phyloP scores from a whole-genome alignment of 2,329 filamentous ascomycete species.

The Cryphonectria japonica region DNA sequence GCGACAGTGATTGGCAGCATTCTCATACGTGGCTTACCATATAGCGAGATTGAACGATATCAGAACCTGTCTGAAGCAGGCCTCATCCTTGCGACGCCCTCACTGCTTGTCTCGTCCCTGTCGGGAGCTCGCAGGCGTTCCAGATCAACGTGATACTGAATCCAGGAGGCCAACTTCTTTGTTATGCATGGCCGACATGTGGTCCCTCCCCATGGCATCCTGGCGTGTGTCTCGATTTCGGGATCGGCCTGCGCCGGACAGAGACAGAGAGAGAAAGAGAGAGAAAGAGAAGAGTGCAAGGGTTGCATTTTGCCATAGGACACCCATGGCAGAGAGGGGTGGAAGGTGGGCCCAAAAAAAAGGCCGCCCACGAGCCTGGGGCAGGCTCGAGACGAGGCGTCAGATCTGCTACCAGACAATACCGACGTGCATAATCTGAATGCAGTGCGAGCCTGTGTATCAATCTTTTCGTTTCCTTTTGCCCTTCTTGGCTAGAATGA shows the following conservation, averaged over 20 bases:
- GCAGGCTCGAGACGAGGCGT: constrained; percentile 2
- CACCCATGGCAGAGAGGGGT: background rate
- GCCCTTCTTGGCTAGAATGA: constrained; percentile 19
- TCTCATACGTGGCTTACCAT: constrained; percentile 18
- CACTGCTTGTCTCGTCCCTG: constrained; percentile 13
- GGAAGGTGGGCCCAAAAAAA: background rate
- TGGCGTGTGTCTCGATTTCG: background rate
- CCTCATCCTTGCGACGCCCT: constrained; percentile 23
- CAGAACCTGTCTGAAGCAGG: constrained; percentile 10
- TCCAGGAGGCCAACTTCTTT: constrained; percentile 7
- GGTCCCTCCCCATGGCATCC: background rate
- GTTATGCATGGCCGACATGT: constrained; percentile 10
- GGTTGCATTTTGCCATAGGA: background rate
- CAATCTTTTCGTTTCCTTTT: constrained; percentile 23
- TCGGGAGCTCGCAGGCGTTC: constrained; percentile 25
- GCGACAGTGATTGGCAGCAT: constrained; percentile 20
- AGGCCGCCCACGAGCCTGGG: background rate
- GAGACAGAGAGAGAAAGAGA: background rate
- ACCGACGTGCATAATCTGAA: constrained; percentile 15
- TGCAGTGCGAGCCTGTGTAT: constrained; percentile 11
- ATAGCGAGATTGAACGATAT: constrained; percentile 22
- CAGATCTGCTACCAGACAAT: constrained; percentile 11
- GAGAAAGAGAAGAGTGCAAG: background rate
- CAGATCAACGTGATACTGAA: constrained; percentile 24
- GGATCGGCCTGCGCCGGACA: background rate